phyloP scores from a whole-genome alignment of 768 basidiomycete genomes.

The Lentinula sp. region DNA sequence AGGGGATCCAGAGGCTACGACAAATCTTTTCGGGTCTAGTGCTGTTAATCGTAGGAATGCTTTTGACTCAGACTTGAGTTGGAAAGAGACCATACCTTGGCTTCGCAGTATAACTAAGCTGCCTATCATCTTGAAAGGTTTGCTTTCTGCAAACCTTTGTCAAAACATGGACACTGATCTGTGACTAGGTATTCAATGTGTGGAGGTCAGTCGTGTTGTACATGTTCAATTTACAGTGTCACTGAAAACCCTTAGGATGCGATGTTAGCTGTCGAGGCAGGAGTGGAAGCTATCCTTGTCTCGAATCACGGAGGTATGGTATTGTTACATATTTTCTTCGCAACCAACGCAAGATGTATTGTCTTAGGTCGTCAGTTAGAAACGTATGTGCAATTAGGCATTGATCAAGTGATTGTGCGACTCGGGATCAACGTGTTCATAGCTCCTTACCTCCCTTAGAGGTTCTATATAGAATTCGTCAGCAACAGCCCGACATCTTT shows the following conservation, averaged over 20 bases:
- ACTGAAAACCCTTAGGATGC: conserved; percentile 58
- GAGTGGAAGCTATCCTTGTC: conserved; percentile 82
- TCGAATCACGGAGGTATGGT: conserved; percentile 86
- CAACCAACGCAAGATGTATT: conserved; percentile 1
- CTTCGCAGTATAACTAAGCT: conserved; percentile 60
- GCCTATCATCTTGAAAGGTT: conserved; percentile 67
- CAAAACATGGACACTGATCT: not conserved
- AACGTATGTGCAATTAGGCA: conserved; percentile 33
- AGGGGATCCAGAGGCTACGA: conserved; percentile 17
- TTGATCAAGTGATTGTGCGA: not conserved
- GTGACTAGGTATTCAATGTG: conserved; percentile 52
- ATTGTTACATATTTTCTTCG: conserved; percentile 5
- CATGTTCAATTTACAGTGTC: conserved; percentile 13
- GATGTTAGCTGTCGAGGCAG: conserved; percentile 74
- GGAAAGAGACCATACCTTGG: conserved; percentile 78
- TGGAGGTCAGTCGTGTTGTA: conserved; percentile 40
- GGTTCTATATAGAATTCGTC: conserved; percentile 66
- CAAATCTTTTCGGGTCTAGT: conserved; percentile 44
- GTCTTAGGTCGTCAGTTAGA: conserved; percentile 70
- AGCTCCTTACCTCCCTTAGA: conserved; percentile 77
- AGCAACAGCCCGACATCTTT: conserved; percentile 71
- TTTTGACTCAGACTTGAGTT: conserved; percentile 74
- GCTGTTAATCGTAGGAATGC: conserved; percentile 44
- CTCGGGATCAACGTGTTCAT: conserved; percentile 9
- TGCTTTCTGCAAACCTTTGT: not conserved